Evolutionary conservation across 352 stramenopile species (phyloP).

Genomic region (Sclerospora graminicola): DNA sequence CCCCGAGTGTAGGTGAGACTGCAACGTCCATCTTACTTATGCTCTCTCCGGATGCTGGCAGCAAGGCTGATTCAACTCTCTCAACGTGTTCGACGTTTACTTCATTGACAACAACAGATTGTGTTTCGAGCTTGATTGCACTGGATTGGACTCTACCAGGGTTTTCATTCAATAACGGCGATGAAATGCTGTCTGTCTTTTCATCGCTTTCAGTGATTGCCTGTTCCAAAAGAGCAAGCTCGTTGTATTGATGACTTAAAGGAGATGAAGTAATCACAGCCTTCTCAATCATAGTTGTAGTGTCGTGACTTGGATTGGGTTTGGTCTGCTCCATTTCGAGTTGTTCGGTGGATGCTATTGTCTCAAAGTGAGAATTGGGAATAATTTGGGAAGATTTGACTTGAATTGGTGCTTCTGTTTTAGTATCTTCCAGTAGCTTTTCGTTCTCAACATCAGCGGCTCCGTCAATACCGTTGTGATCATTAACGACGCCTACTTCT

Average conservation of each 20-base stretch:
- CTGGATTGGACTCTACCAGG: neutral
- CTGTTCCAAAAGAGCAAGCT: neutral
- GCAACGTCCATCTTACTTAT: neutral
- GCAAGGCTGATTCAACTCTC: neutral
- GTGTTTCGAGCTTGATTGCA: neutral
- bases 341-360: neutral
- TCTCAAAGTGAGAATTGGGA: neutral
- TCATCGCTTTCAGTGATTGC: neutral
- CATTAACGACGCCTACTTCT: neutral
- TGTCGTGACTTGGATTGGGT: neutral
- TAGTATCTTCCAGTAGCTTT: neutral
- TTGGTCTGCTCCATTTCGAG: no score
- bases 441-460: neutral
- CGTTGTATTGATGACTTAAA: neutral
- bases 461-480: neutral
- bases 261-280: neutral
- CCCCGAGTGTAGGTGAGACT: neutral
- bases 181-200: no score
- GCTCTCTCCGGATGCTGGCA: neutral
- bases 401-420: neutral
- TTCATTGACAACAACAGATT: conserved; percentile 1
- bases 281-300: neutral
- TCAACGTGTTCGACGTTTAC: neutral
- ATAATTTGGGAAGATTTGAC: neutral
- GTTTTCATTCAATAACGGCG: neutral